Base-by-base conservation (phyloP, 805 yeast species). In the Debaryomyces hansenii region DNA sequence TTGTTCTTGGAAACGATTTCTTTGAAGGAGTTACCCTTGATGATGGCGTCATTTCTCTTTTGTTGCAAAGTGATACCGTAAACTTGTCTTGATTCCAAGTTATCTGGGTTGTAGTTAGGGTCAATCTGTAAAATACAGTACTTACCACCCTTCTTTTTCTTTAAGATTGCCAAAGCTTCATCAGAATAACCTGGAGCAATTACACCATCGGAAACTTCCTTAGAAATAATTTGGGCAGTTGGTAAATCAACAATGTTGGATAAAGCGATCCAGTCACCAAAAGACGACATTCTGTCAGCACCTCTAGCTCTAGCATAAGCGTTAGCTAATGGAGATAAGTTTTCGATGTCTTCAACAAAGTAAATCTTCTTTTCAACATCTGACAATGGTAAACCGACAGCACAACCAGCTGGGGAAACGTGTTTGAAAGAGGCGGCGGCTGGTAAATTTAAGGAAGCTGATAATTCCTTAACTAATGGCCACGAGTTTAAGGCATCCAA, bases 221-320 rank as follows among this genome's bases (percentile, higher is more conserved):
- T 90, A 46, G 97, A 87, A 67, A 94, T 94, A 72, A 94, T 92
- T 72, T 87, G 86, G 46, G 99, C 99, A 50, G 99, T 94, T 64
- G 97, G 90, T 45, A 87, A 76, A 70, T 94, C 99, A 57, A 94
- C 99, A 70, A 87, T 88, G 79, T 92, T 92, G 51, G 97, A 90
- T 55, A 94, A 79, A 40, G 99, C 99, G 63, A 94, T 94, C 79
- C 90, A 94, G 74, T 94, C 99, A 66, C 99, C 99, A 67, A 94
- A 94, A 11, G 96, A 88, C 5, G 97, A 91, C 99, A 94, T 94
- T 81, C 99, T 86, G 74, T 94, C 99, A 57, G 99, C 99, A 70
- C 99, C 99, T 74, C 99, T 88, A 47, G 99, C 99, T 75, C 98
- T 88, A 33, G 99, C 99, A 64, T 94, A 94, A 48, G 99, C 99